phyloP scores from a whole-genome alignment of 2,329 filamentous ascomycete genomes.

The Hypoxylon sp. region DNA sequence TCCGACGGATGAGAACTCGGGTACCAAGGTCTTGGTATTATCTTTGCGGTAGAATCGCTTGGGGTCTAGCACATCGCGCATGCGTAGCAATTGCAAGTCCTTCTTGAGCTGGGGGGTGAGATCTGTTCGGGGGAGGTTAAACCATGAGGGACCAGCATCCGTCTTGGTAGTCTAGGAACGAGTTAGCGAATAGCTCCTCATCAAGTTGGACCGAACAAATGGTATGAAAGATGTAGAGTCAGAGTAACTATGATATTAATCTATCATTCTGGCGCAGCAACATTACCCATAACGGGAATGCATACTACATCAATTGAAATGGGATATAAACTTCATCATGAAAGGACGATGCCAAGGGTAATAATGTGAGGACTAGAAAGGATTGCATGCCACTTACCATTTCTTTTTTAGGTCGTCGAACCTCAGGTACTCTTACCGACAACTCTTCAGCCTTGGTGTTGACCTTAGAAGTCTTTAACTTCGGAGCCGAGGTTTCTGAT shows the following conservation, averaged over 20 bases:
- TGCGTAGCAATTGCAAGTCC: conserved; percentile 87
- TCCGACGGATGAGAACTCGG: conserved; percentile 88
- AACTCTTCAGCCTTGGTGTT: conserved; percentile 34
- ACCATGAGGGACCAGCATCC: conserved; percentile 85
- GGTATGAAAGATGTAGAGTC: conserved; percentile 52
- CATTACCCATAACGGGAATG: conserved; percentile 82
- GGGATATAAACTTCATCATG: conserved; percentile 81
- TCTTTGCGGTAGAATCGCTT: conserved; percentile 92
- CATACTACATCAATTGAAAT: conserved; percentile 77
- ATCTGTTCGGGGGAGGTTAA: conserved; percentile 83
- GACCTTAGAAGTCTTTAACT: conserved; percentile 23
- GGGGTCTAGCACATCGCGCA: conserved; percentile 87
- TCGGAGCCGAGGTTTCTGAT: conserved; percentile 11
- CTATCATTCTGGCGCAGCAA: conserved; percentile 71
- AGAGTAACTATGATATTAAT: conserved; percentile 77
- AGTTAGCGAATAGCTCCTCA: conserved; percentile 22
- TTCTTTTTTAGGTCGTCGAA: conserved; percentile 44
- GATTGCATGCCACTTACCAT: conserved; percentile 40
- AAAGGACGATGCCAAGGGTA: conserved; percentile 42
- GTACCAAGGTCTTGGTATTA: conserved; percentile 71
- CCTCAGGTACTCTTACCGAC: conserved; percentile 43
- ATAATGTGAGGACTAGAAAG: not conserved
- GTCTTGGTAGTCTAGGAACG: conserved; percentile 47
- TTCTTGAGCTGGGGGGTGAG: conserved; percentile 86
- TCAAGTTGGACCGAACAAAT: conserved; percentile 21